These are phyloP conservation scores for Claviceps quebecensis DNA, from an alignment of 2,329 filamentous ascomycete genomes.

Conservation along the genomic window DNA sequence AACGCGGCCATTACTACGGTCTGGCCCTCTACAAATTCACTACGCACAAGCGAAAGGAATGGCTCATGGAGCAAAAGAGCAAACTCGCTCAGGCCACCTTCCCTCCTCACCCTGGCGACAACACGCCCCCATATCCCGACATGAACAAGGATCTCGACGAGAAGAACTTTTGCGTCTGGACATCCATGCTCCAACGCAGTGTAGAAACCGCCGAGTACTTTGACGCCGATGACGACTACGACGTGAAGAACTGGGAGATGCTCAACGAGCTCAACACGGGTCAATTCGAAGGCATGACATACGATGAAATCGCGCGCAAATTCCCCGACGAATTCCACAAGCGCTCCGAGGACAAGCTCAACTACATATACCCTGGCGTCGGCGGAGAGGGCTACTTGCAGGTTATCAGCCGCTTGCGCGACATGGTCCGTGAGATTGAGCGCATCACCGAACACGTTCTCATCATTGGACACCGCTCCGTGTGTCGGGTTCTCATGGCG, in stretches of 20 bases:
- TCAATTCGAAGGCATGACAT: conserved; percentile 87
- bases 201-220: conserved; percentile 83
- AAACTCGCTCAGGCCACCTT: conserved; percentile 66
- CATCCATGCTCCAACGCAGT: conserved; percentile 85
- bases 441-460: conserved; percentile 92
- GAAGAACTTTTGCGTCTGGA: conserved; percentile 97
- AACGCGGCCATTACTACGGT: conserved; percentile 67
- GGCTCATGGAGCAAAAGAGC: conserved; percentile 70
- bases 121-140: conserved; percentile 89
- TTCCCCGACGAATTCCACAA: conserved; percentile 70
- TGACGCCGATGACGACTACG: conserved; percentile 81
- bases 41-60: conserved; percentile 62
- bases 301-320: conserved; percentile 70
- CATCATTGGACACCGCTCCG: conserved; percentile 82
- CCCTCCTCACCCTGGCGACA: conserved; percentile 81
- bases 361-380: conserved; percentile 91
- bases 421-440: conserved; percentile 94
- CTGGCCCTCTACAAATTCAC: conserved; percentile 72
- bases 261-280: conserved; percentile 92
- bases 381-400: conserved; percentile 95
- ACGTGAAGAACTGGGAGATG: conserved; percentile 96
- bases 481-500: conserved; percentile 82
- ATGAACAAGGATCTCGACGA: conserved; percentile 54
- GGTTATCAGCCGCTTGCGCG: conserved; percentile 85
- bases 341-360: conserved; percentile 74